phyloP scores from a whole-genome alignment of 1,284 basidiomycete species.

The Apiotrichum domesticum region DNA sequence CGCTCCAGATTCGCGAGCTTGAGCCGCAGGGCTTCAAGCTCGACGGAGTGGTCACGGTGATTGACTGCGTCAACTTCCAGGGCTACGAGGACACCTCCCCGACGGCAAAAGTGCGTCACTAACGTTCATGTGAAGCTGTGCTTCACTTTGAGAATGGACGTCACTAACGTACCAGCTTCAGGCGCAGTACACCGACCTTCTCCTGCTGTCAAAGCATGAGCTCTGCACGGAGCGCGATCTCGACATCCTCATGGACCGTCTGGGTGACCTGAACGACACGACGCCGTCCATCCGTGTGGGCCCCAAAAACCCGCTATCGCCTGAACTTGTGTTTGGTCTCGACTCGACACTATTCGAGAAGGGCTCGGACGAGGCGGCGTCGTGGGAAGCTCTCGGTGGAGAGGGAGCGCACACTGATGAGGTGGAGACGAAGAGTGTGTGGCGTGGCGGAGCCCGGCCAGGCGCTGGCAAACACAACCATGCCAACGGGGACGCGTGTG shows the following conservation, averaged over 20 bases:
- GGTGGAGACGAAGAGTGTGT: conserved; percentile 68
- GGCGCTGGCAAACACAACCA: conserved; percentile 31
- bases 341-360: conserved; percentile 67
- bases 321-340: conserved; percentile 71
- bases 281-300: conserved; percentile 73
- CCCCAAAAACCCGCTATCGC: conserved; percentile 47
- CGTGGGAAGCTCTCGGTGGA: conserved; percentile 27
- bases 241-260: conserved; percentile 73
- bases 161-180: conserved; percentile 55
- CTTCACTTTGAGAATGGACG: too few relatives aligned
- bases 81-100: conserved; percentile 85
- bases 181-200: conserved; percentile 84
- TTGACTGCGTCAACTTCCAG: conserved; percentile 77
- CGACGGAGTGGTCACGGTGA: conserved; percentile 80
- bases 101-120: conserved; percentile 56
- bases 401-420: conserved; percentile 60
- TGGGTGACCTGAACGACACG: conserved; percentile 79
- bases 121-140: too few relatives aligned
- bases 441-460: conserved; percentile 46
- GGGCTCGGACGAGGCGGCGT: conserved; percentile 28
- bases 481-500: conserved; percentile 15
- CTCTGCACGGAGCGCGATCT: conserved; percentile 64
- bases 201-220: conserved; percentile 87
- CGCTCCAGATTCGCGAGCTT: conserved; percentile 82
- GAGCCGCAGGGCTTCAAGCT: conserved; percentile 70